A percentile compares a stretch with the other conserved stretches of the same genome.
These are phyloP conservation scores for Metschnikowia henanensis DNA, from an alignment of 805 yeast genomes.

Conservation along the genomic window DNA sequence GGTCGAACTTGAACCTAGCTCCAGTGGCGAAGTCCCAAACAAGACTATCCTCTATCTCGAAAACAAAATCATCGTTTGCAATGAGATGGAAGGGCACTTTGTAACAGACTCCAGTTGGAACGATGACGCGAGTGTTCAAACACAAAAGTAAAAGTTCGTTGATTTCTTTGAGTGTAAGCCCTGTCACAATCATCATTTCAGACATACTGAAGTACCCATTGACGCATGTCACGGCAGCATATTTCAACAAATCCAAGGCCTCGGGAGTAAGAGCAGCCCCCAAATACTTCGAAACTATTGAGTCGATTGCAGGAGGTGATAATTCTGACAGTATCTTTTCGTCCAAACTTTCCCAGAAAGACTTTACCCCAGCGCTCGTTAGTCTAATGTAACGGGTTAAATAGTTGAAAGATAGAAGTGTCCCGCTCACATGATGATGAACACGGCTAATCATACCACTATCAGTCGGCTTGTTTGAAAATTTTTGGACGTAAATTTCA, in stretches of 20 bases:
- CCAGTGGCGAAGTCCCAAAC: constrained; percentile 36
- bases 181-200: constrained; percentile 40
- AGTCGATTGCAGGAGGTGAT: not conserved
- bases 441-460: constrained; percentile 2
- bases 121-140: constrained; percentile 31
- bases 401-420: constrained; percentile 16
- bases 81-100: constrained; percentile 48
- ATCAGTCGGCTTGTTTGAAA: constrained; percentile 3
- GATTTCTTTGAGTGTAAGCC: constrained; percentile 31
- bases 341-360: constrained; percentile 3
- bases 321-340: not conserved
- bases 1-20: constrained; percentile 39
- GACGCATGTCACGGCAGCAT: constrained; percentile 42
- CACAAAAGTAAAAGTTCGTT: constrained; percentile 33
- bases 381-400: constrained; percentile 12
- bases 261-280: constrained; percentile 19
- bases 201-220: constrained; percentile 36
- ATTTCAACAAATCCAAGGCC: constrained; percentile 29
- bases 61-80: constrained; percentile 25
- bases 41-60: constrained; percentile 28
- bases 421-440: constrained; percentile 19
- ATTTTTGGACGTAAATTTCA: constrained; percentile 7
- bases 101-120: constrained; percentile 42
- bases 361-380: not conserved
- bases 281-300: constrained; percentile 22